Base-by-base conservation (phyloP, 176 grass and related monocot species). In the Carex cristatella region DNA sequence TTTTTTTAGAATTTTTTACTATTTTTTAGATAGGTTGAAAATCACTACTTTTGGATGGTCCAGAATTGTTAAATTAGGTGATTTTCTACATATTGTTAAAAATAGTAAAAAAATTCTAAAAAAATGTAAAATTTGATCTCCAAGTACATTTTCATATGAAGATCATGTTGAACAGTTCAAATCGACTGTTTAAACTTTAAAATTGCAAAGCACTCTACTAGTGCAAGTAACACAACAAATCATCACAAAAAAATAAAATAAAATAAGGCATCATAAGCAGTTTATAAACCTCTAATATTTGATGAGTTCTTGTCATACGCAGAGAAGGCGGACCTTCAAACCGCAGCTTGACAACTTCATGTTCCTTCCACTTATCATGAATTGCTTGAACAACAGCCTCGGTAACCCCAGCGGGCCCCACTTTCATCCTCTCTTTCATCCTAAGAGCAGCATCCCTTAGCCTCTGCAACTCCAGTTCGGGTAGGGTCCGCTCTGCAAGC, bases 371-470 rank as follows among this genome's bases (percentile, higher is more conserved):
- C 83, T 92, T 94, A 73, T 63, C 69, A 68, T 95, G 95, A 81
- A 98, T 92, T 15, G 28, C 89, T 80, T 98, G 87, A 48, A 95
- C 91, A 49, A 98, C 4, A 37, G 82, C 54, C 72, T 95, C 89
- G 68, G 93, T 95, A 30, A 98, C 89, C 53, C 95, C 95, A 78
- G 89, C 95, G 46, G 95, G 84, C 35, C 95, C 95, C 73, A 98
- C 68, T 69, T 88, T 93, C 85, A 94, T 93, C 83, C 92, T 98
- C 74, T 98, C 93, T 86, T 93, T 98, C 89, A 98, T 94, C 83
- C 95, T 98, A 67, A 98, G 83, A 30, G 93, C 85, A 0, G 23
- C 85, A 76, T 94, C 80, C 83, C 91, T 94, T 60, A 98, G 89
- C 88, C 93, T 91, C 18, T 79, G 68, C 16, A 98, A 84, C 59